A percentile compares a stretch with the other conserved stretches of the same genome.
These are phyloP conservation scores for Pseudonitzschia multiseries DNA, from an alignment of 108 stramenopile species.

Conservation along the genomic window DNA sequence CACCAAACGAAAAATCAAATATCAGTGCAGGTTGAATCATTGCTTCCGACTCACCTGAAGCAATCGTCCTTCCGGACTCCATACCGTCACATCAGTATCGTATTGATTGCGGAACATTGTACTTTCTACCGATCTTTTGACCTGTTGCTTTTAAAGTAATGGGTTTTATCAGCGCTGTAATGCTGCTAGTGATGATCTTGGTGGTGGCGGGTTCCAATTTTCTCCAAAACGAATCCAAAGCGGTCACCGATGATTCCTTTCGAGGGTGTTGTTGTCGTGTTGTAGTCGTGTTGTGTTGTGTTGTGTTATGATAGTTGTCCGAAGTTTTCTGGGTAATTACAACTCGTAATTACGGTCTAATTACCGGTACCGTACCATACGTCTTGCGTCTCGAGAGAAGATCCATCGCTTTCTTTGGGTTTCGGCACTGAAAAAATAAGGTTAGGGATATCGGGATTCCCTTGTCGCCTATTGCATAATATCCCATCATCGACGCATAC, in stretches of 20 bases:
- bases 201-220: too few relatives aligned
- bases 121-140: neutral
- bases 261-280: too few relatives aligned
- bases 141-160: too few relatives aligned
- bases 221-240: neutral
- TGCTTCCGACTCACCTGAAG: constrained; percentile 78
- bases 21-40: too few relatives aligned
- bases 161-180: neutral
- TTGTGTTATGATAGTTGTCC: neutral
- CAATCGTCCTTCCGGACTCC: constrained; percentile 98
- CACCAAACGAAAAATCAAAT: too few relatives aligned
- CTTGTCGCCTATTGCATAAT: too few relatives aligned
- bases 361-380: too few relatives aligned
- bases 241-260: neutral
- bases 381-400: neutral
- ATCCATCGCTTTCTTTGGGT: constrained; percentile 8
- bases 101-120: constrained; percentile 99
- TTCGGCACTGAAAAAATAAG: constrained; percentile 6
- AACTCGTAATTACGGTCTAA: too few relatives aligned
- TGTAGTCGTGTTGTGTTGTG: neutral
- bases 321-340: too few relatives aligned
- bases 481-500: too few relatives aligned
- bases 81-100: constrained; percentile 99
- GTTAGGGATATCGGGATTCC: constrained; percentile 1
- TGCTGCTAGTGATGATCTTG: neutral